phyloP scores from a whole-genome alignment of 1,284 basidiomycete species.

The Melampsora abietis-canadensis region DNA sequence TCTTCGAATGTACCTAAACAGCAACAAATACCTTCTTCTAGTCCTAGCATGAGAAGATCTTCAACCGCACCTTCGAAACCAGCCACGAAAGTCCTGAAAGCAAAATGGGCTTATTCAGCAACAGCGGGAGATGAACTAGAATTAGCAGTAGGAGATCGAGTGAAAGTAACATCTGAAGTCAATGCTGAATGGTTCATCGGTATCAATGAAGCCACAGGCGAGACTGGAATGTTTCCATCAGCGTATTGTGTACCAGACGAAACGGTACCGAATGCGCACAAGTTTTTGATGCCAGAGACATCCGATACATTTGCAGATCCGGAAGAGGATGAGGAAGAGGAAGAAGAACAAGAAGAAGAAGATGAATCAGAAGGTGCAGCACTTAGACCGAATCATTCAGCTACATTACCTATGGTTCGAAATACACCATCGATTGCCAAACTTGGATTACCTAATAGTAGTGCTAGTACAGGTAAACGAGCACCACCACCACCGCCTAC shows the following conservation, averaged over 20 bases:
- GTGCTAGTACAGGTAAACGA: conserved; percentile 29
- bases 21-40: conserved; percentile 7
- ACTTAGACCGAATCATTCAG: conserved; percentile 2
- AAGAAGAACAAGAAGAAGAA: conserved; percentile 11
- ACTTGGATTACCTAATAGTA: conserved; percentile 8
- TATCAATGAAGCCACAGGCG: conserved; percentile 23
- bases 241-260: conserved; percentile 31
- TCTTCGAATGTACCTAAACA: conserved; percentile 2
- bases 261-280: not conserved
- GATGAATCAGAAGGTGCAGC: conserved; percentile 34
- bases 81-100: conserved; percentile 15
- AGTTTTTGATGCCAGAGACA: conserved; percentile 8
- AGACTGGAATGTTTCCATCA: conserved; percentile 41
- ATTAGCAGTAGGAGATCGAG: conserved; percentile 28
- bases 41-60: conserved; percentile 13
- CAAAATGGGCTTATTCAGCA: conserved; percentile 39
- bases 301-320: conserved; percentile 40
- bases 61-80: not conserved
- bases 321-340: conserved; percentile 26
- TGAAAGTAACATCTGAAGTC: conserved; percentile 33
- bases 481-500: conserved; percentile 33
- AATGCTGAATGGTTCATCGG: conserved; percentile 40
- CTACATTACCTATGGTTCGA: not conserved
- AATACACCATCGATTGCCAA: not conserved
- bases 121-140: conserved; percentile 33